phyloP scores from a whole-genome alignment of 768 basidiomycete genomes.

The Suillus hirtellus region DNA sequence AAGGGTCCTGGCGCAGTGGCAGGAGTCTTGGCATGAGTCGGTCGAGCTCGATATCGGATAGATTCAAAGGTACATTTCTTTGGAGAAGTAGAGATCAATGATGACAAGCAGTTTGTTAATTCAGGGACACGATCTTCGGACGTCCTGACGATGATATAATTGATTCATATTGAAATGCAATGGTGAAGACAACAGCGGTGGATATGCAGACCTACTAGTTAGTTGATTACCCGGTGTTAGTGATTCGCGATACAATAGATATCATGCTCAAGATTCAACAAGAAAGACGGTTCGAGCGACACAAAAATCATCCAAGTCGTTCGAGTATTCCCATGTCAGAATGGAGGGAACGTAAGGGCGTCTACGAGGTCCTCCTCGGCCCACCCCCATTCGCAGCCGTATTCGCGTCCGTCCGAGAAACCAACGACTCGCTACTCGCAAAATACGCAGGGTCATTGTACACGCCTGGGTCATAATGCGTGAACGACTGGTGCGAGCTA shows the following conservation, averaged over 20 bases:
- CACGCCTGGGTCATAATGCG: conserved; percentile 22
- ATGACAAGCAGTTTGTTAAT: background rate
- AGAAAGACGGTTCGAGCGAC: background rate
- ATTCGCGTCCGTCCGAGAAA: conserved; percentile 26
- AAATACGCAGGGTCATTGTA: conserved; percentile 31
- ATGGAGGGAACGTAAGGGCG: conserved; percentile 20
- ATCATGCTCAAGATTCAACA: background rate
- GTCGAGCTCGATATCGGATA: too few species aligned
- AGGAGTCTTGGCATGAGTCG: too few species aligned
- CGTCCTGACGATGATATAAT: background rate
- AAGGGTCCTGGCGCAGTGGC: too few species aligned
- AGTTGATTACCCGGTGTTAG: background rate
- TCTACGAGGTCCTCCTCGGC: conserved; percentile 16
- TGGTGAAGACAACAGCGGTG: background rate
- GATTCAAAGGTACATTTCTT: too few species aligned
- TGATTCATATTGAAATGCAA: background rate
- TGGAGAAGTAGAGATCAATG: too few species aligned
- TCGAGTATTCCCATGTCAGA: conserved; percentile 19
- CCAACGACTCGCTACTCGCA: conserved; percentile 28
- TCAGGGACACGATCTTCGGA: background rate
- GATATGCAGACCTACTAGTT: background rate
- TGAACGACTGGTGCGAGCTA: conserved; percentile 18
- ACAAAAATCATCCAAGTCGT: conserved; percentile 10
- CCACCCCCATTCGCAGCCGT: conserved; percentile 27
- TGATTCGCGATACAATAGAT: background rate